Evolutionary conservation across 2,329 filamentous ascomycete species (phyloP).

Genomic region (Pseudogymnoascus sp.): DNA sequence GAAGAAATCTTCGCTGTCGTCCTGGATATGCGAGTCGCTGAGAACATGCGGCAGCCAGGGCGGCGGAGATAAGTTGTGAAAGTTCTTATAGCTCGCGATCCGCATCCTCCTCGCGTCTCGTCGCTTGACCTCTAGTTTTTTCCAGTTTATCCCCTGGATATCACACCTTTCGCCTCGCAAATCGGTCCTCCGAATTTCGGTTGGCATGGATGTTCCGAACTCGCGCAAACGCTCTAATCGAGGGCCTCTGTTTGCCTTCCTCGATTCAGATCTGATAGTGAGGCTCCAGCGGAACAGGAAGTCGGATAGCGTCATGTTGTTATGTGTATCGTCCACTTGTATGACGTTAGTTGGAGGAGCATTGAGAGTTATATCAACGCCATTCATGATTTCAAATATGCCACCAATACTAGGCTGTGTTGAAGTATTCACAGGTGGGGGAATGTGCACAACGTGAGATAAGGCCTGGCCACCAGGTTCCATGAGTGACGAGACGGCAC

Average conservation of each 20-base stretch:
- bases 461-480: neutral
- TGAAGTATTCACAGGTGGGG: neutral
- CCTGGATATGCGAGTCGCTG: constrained; percentile 12
- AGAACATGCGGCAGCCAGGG: neutral
- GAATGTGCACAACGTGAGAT: neutral
- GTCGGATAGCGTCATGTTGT: constrained; percentile 40
- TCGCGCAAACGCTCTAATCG: constrained; percentile 14
- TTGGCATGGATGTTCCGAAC: constrained; percentile 17
- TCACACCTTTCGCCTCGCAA: constrained; percentile 48
- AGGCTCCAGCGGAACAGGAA: constrained; percentile 42
- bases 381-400: neutral
- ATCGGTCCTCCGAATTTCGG: constrained; percentile 33
- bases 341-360: constrained; percentile 22
- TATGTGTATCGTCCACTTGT: constrained; percentile 27
- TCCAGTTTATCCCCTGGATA: constrained; percentile 53
- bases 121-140: constrained; percentile 41
- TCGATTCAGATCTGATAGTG: constrained; percentile 10
- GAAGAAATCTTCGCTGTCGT: constrained; percentile 38
- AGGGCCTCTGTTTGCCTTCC: constrained; percentile 16
- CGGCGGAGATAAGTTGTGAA: constrained; percentile 37
- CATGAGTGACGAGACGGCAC: neutral
- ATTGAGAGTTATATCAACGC: neutral
- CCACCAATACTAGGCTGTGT: neutral
- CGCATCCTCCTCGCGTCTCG: constrained; percentile 40
- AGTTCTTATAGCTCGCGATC: constrained; percentile 45